Percentiles rank a stretch among this genome's conserved stretches.
Evolutionary conservation across 2,329 filamentous ascomycete genomes (phyloP).

Genomic region (Aureobasidium namibiae): DNA sequence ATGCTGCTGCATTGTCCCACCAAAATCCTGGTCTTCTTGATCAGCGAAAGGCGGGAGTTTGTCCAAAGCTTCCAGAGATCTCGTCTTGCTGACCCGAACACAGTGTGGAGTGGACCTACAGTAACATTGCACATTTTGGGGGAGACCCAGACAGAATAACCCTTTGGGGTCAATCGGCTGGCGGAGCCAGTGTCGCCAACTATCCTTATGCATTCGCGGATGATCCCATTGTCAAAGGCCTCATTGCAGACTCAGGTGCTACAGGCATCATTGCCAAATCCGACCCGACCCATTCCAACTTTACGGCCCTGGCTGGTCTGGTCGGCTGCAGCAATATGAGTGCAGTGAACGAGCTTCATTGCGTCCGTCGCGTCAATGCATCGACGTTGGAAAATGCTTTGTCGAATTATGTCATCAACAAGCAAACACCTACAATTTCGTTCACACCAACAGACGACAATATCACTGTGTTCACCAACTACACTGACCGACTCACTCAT

Average conservation of each 20-base stretch:
- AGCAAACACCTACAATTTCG: conserved; percentile 3
- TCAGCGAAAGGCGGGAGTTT: conserved; percentile 14
- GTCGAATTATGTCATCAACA: conserved; percentile 10
- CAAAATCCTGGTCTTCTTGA: conserved; percentile 18
- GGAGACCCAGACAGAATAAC: conserved; percentile 17
- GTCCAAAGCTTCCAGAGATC: no score
- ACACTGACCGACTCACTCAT: conserved; percentile 13
- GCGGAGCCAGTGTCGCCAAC: conserved; percentile 14
- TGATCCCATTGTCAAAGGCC: conserved; percentile 16
- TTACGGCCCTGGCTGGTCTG: conserved; percentile 5
- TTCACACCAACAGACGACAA: conserved; percentile 16
- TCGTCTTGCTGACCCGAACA: no score
- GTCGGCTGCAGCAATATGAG: background rate
- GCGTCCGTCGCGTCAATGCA: conserved; percentile 3
- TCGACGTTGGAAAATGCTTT: conserved; percentile 3
- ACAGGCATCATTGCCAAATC: conserved; percentile 11
- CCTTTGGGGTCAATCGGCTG: conserved; percentile 17
- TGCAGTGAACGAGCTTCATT: background rate
- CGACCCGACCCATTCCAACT: conserved; percentile 7
- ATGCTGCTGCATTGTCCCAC: conserved; percentile 12
- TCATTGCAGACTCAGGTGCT: conserved; percentile 16
- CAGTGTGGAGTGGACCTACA: conserved; percentile 17
- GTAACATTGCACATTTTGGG: conserved; percentile 18
- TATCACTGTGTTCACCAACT: conserved; percentile 16
- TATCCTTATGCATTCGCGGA: conserved; percentile 16